These are phyloP conservation scores for Dothistroma septosporum DNA, from an alignment of 2,329 filamentous ascomycete species.

Conservation along the genomic window DNA sequence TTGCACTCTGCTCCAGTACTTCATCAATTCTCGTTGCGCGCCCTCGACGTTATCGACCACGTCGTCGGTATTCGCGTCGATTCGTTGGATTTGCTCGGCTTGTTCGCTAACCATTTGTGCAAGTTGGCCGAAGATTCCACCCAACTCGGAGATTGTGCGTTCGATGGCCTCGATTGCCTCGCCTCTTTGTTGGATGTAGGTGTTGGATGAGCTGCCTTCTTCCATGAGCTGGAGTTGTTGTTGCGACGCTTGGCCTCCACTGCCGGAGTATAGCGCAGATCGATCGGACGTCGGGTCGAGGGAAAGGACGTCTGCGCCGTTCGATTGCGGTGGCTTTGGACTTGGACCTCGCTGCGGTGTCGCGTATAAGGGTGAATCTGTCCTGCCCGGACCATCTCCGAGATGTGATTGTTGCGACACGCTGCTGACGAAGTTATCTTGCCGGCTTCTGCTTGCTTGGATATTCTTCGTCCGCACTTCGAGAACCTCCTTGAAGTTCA, in stretches of 20 bases:
- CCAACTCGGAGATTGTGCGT: constrained; percentile 87
- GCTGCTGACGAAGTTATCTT: constrained; percentile 92
- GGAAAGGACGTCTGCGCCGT: constrained; percentile 48
- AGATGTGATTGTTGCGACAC: constrained; percentile 63
- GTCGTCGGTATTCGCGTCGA: constrained; percentile 95
- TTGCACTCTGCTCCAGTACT: constrained; percentile 92
- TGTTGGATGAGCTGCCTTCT: constrained; percentile 77
- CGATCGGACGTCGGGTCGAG: constrained; percentile 43
- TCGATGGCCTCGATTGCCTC: constrained; percentile 97
- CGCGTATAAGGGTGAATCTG: constrained; percentile 66
- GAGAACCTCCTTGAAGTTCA: constrained; percentile 95
- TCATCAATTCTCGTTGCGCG: constrained; percentile 88
- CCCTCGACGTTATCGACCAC: constrained; percentile 98
- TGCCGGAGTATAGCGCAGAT: constrained; percentile 33
- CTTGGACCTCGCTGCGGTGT: constrained; percentile 66
- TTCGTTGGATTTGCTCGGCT: constrained; percentile 94
- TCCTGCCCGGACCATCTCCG: constrained; percentile 42
- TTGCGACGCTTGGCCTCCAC: constrained; percentile 60
- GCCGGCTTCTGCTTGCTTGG: constrained; percentile 83
- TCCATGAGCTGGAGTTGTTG: constrained; percentile 86
- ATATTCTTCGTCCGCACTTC: constrained; percentile 98
- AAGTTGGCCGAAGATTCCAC: constrained; percentile 87
- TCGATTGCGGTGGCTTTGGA: constrained; percentile 38
- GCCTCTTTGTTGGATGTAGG: constrained; percentile 87
- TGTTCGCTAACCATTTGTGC: constrained; percentile 97